These are phyloP conservation scores for Xerocomus potaroensis DNA, from an alignment of 768 basidiomycete genomes.

Conservation along the genomic window DNA sequence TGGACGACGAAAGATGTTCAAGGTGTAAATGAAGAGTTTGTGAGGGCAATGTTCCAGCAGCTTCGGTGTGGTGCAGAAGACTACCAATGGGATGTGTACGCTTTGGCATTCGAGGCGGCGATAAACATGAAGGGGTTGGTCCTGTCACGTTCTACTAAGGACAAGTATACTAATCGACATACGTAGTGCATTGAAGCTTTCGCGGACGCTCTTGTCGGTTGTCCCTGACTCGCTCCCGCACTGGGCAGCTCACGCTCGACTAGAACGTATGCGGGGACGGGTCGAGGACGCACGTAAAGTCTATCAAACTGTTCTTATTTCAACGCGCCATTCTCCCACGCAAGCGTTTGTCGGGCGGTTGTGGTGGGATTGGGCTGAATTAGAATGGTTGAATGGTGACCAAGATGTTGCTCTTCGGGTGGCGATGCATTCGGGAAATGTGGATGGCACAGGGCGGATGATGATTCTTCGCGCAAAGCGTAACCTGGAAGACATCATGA, in stretches of 20 bases:
- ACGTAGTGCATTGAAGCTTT: conserved; percentile 62
- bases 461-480: conserved; percentile 62
- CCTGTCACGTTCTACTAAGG: conserved; percentile 21
- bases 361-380: conserved; percentile 84
- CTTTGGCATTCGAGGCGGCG: conserved; percentile 65
- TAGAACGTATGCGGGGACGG: conserved; percentile 64
- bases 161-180: conserved; percentile 9
- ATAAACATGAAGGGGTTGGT: conserved; percentile 50
- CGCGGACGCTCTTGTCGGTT: conserved; percentile 55
- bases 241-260: conserved; percentile 75
- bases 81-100: conserved; percentile 60
- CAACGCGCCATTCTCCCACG: conserved; percentile 36
- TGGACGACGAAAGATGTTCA: conserved; percentile 49
- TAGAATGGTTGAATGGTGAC: conserved; percentile 69
- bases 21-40: conserved; percentile 45
- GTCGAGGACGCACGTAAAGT: conserved; percentile 71
- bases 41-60: conserved; percentile 57
- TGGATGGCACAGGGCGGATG: conserved; percentile 50
- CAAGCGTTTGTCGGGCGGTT: conserved; percentile 40
- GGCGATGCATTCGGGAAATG: conserved; percentile 49
- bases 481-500: conserved; percentile 49
- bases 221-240: conserved; percentile 54
- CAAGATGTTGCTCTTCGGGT: conserved; percentile 49
- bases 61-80: conserved; percentile 48
- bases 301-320: conserved; percentile 61